These are phyloP conservation scores for Iris macrosiphon DNA, from an alignment of 106 monocot species.

Conservation along the genomic window DNA sequence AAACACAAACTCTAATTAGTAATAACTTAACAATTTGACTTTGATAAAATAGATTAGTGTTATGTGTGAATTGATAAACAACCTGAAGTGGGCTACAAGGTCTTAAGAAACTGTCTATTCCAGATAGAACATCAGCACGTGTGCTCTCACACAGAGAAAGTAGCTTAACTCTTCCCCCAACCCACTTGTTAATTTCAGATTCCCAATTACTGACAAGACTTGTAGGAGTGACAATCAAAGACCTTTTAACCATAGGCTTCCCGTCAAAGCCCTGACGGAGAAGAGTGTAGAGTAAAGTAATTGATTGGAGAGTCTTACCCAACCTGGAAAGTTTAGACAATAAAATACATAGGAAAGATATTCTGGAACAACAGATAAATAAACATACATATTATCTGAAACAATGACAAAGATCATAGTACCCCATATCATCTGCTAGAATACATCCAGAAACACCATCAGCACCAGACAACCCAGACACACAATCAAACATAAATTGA, in stretches of 20 bases:
- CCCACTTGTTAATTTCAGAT: slow-evolving; percentile 92
- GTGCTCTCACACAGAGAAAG: slow-evolving; percentile 96
- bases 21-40: background rate
- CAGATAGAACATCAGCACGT: slow-evolving; percentile 84
- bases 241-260: slow-evolving; percentile 78
- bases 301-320: slow-evolving; percentile 98
- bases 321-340: slow-evolving; percentile 42
- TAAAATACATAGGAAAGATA: background rate
- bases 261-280: slow-evolving; percentile 92
- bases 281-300: slow-evolving; percentile 89
- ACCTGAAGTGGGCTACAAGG: slow-evolving; percentile 64
- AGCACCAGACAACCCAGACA: slow-evolving; percentile 70
- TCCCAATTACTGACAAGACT: slow-evolving; percentile 99
- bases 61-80: background rate
- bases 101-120: slow-evolving; percentile 77
- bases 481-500: slow-evolving; percentile 99
- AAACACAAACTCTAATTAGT: background rate
- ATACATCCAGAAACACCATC: slow-evolving; percentile 94
- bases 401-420: background rate
- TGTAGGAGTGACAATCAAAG: slow-evolving; percentile 92
- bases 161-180: slow-evolving; percentile 63
- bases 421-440: slow-evolving; percentile 99
- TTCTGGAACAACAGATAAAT: background rate
- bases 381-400: background rate
- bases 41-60: background rate